Evolutionary conservation across 129 eudicot species (phyloP), one percentile per base, ranked within the genome.

Genomic region (Solidago caesia): DNA sequence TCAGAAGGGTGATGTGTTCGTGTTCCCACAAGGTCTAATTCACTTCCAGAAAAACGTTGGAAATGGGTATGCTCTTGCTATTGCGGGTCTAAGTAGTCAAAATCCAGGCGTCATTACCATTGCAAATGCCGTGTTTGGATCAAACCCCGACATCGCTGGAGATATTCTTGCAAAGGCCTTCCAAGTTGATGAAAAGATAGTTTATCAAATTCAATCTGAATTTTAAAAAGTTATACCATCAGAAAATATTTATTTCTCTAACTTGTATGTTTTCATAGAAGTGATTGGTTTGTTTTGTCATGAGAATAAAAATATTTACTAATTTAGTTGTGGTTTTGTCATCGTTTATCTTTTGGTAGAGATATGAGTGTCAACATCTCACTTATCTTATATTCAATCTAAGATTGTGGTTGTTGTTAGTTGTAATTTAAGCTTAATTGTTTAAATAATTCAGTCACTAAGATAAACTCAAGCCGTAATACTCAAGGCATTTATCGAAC

Each of bases 11-110:
- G 88, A 84, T 43, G 85, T 77, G 45, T 84, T 84, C 11, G 83
- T 84, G 61, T 81, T 84, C 56, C 88, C 88, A 0, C 11, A 76
- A 73, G 77, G 85, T 45, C 81, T 84, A 45, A 70, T 84, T 47
- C 88, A 84, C 75, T 84, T 77, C 46, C 88, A 80, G 26, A 47
- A 77, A 42, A 84, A 84, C n/a, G 42, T 46, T 0, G 85, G 79
- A 44, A 6, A 64, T 43, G 72, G 67, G 4, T 41, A 16, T 16
- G 27, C 29, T 0, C 5, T 56, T 56, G 29, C 29, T 0, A 56
- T 56, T 56, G 61, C 11, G 8, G 61, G 4, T 5, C 10, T 56
- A 7, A 56, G 29, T 2, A 56, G 61, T 16, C 61, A 56, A 15
- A 56, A 56, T 3, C 29, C 29, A 15, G 61, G 61, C 0, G 61